These are phyloP conservation scores for Nakaseomyces sp. DNA, from an alignment of 1,139 yeast species.

Conservation along the genomic window DNA sequence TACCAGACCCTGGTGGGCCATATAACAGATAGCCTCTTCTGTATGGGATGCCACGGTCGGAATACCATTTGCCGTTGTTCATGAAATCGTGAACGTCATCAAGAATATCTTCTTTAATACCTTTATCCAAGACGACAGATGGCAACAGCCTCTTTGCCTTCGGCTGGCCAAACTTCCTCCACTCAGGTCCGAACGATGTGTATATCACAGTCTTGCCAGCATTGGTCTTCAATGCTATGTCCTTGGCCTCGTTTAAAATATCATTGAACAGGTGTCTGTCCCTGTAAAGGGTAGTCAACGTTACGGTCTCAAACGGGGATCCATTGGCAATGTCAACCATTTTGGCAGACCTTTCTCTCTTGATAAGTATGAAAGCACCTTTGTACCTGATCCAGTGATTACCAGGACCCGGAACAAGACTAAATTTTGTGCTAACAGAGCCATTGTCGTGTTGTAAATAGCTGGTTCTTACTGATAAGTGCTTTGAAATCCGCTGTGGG, in stretches of 20 bases:
- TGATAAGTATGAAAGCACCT: slow-evolving; percentile 82
- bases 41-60: slow-evolving; percentile 92
- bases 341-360: slow-evolving; percentile 83
- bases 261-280: slow-evolving; percentile 66
- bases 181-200: slow-evolving; percentile 96
- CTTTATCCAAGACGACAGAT: slow-evolving; percentile 76
- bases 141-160: slow-evolving; percentile 76
- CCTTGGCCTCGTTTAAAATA: slow-evolving; percentile 77
- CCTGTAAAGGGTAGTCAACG: slow-evolving; percentile 77
- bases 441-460: slow-evolving; percentile 91
- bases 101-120: slow-evolving; percentile 56
- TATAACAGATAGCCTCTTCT: slow-evolving; percentile 87
- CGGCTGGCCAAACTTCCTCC: slow-evolving; percentile 98
- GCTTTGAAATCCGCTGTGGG: slow-evolving; percentile 65
- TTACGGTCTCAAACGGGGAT: slow-evolving; percentile 91
- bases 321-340: slow-evolving; percentile 86
- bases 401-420: slow-evolving; percentile 97
- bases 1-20: slow-evolving; percentile 99
- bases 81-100: slow-evolving; percentile 75
- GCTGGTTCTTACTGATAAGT: slow-evolving; percentile 81
- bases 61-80: slow-evolving; percentile 80
- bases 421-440: slow-evolving; percentile 74
- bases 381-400: slow-evolving; percentile 77
- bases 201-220: slow-evolving; percentile 92
- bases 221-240: slow-evolving; percentile 67